These are phyloP conservation scores for Chenopodium album DNA, from an alignment of 148 eudicot species.

Conservation along the genomic window DNA sequence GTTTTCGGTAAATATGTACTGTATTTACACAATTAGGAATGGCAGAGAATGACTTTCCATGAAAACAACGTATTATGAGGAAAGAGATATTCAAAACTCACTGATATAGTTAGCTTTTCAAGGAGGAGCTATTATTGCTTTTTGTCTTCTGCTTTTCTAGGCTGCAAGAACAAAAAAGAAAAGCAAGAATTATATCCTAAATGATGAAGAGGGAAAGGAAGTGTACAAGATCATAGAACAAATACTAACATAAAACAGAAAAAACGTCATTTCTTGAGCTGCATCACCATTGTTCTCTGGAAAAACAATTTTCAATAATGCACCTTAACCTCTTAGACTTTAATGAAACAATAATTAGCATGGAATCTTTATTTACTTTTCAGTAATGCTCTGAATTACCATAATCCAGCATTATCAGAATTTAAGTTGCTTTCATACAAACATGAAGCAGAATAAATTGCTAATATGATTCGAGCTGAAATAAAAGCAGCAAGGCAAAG, in stretches of 20 bases:
- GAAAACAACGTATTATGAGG: background rate
- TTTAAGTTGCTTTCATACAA: background rate
- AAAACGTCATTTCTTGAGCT: background rate
- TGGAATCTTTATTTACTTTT: background rate
- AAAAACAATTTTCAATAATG: background rate
- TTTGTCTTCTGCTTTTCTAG: constrained; percentile 72
- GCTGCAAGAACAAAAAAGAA: constrained; percentile 35
- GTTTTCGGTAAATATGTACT: background rate
- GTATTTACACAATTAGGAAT: background rate
- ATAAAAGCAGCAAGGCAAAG: background rate
- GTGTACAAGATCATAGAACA: background rate
- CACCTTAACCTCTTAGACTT: background rate
- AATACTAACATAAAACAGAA: background rate
- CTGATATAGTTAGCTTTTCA: background rate
- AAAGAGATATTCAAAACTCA: constrained; percentile 3
- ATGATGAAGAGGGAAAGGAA: background rate
- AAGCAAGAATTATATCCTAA: background rate
- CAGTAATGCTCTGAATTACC: background rate
- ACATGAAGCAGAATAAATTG: background rate
- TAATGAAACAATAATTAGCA: background rate
- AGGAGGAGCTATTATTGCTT: constrained; percentile 36
- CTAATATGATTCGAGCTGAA: background rate
- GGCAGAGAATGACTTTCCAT: background rate
- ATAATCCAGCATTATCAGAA: background rate
- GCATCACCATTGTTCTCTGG: background rate